Conservation (phyloP, 2,329 filamentous ascomycete genomes). For the Colletotrichum chlorophyti region DNA sequence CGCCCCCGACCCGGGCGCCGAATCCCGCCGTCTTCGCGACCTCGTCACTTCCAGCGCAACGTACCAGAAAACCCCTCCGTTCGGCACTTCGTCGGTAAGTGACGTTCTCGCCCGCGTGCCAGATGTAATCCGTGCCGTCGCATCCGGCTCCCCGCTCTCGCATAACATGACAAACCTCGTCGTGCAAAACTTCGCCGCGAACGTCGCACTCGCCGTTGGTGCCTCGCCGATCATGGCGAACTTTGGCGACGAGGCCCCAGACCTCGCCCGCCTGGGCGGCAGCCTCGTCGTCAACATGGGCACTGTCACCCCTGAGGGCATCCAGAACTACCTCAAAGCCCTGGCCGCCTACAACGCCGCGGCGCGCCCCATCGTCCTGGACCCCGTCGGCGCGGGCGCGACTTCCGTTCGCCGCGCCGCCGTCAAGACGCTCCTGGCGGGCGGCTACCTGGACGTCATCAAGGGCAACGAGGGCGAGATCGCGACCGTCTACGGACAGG, state of each 20-base stretch:
- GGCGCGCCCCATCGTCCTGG: conserved; percentile 79
- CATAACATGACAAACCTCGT: conserved; percentile 99
- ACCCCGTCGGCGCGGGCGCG: conserved; percentile 74
- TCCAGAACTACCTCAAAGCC: conserved; percentile 76
- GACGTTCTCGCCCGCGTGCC: conserved; percentile 36
- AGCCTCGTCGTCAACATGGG: conserved; percentile 95
- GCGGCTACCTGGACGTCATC: conserved; percentile 84
- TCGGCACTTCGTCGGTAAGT: too few species aligned
- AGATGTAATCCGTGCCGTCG: conserved; percentile 65
- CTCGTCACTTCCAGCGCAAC: conserved; percentile 55
- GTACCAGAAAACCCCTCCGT: conserved; percentile 36
- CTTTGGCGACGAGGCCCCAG: conserved; percentile 80
- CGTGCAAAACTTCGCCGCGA: conserved; percentile 93
- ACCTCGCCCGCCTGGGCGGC: conserved; percentile 79
- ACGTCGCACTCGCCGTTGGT: conserved; percentile 83
- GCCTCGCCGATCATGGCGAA: conserved; percentile 95
- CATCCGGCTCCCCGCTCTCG: conserved; percentile 71
- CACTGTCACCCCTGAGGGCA: conserved; percentile 78
- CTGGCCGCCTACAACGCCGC: conserved; percentile 81
- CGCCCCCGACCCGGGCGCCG: conserved; percentile 69
- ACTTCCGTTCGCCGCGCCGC: conserved; percentile 69
- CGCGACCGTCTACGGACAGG: conserved; percentile 69
- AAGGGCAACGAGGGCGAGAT: conserved; percentile 96
- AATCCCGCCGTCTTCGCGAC: conserved; percentile 63
- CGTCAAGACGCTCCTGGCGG: conserved; percentile 72